These are phyloP conservation scores for Byssoonygena ceratinophila DNA, from an alignment of 2,329 filamentous ascomycete genomes.

Conservation along the genomic window DNA sequence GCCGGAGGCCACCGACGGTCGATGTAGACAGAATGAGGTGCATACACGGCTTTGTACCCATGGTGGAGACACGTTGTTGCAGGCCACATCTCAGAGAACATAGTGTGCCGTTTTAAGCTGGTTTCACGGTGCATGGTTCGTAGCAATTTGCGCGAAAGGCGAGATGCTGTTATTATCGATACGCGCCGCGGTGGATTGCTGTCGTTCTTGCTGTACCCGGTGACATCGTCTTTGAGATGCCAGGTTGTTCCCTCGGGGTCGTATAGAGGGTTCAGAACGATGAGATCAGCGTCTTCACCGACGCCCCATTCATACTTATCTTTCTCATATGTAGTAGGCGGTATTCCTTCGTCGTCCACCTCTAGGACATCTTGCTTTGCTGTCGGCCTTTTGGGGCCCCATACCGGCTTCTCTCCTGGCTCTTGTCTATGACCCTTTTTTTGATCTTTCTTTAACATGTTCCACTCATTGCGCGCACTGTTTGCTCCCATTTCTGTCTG, in stretches of 20 bases:
- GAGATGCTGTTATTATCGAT: constrained; percentile 77
- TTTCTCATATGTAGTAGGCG: constrained; percentile 61
- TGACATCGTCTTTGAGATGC: constrained; percentile 72
- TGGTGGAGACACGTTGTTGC: constrained; percentile 79
- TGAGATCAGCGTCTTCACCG: constrained; percentile 80
- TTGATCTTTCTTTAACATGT: constrained; percentile 31
- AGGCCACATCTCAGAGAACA: constrained; percentile 96
- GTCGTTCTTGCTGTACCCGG: constrained; percentile 61
- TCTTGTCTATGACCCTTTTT: constrained; percentile 12
- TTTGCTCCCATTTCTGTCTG: constrained; percentile 61
- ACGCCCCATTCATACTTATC: constrained; percentile 81
- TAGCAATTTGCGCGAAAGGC: constrained; percentile 70
- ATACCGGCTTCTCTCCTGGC: constrained; percentile 55
- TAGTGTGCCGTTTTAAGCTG: constrained; percentile 70
- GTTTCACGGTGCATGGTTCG: constrained; percentile 87
- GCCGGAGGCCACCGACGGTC: constrained; percentile 76
- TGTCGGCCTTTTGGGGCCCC: constrained; percentile 68
- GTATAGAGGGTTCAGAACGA: constrained; percentile 85
- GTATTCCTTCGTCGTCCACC: constrained; percentile 59
- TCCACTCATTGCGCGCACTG: constrained; percentile 58
- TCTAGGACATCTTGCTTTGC: constrained; percentile 62
- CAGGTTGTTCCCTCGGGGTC: constrained; percentile 80
- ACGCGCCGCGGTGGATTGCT: constrained; percentile 60
- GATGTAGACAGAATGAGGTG: constrained; percentile 77
- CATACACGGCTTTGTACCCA: constrained; percentile 84